Base-by-base conservation (phyloP, 1,139 yeast species). In the Pichiaceae sp. region DNA sequence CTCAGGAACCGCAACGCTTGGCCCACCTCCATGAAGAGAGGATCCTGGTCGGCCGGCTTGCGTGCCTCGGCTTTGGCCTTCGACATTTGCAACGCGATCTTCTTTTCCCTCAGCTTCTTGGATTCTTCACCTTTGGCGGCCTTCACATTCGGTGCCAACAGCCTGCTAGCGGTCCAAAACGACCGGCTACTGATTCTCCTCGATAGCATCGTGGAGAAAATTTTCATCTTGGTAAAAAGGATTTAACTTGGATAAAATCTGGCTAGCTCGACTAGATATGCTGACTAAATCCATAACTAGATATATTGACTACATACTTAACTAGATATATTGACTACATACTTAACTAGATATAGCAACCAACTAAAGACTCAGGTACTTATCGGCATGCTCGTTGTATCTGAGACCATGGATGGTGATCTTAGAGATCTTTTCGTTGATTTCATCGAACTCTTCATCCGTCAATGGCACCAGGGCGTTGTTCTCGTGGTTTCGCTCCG, bases 1-100 rank as follows among this genome's bases (percentile, higher is more conserved):
- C 96, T 70, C 40, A 91, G 57, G 53, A 79, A 87, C 52, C 81
- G 71, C 57, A 87, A 60, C 1, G 96, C 97, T 17, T 64, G 60
- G 11, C 84, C 74, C 11, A 85, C 68, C 33, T 76, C 78, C 81
- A 84, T 77, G 54, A 77, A 81, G 36, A 82, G 63, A 2, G 87
- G 85, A 41, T 70, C 72, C 16, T 56, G 49, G 33, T 57, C 56
- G 1, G 83, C 74, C 2, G 75, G 68, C 40, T 59, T 64, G 41
- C 68, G 70, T 37, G 71, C 69, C 44, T 58, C 54, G 23, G 54
- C 47, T 41, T 61, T 62, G 41, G 63, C 61, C 41, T 56, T 57
- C 14, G 49, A 47, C 31, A 48, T 47, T 37, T 49, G 48, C 33
- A 52, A 46, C 28, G 44, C 45, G 24, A 42, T 40, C 36, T 42